Conservation (phyloP, 164 flowering plant species). For the Piper betle region DNA sequence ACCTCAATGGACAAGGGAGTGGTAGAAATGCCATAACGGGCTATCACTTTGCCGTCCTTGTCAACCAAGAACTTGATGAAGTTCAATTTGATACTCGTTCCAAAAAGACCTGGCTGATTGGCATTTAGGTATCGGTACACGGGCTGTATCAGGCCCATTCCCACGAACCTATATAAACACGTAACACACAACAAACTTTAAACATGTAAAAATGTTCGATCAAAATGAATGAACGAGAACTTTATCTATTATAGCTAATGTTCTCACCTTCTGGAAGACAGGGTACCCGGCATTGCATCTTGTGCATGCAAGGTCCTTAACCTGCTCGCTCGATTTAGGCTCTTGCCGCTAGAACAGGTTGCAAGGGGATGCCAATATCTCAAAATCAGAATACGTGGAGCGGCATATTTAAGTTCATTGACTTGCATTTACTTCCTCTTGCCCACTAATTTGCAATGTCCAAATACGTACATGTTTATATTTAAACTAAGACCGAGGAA, state of each 20-base stretch:
- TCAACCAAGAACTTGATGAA: slow-evolving; percentile 79
- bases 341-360: slow-evolving; percentile 80
- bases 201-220: no score
- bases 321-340: no score
- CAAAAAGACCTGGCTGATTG: slow-evolving; percentile 38
- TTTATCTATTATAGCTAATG: no score
- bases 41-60: slow-evolving; percentile 50
- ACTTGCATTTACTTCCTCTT: no score
- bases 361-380: slow-evolving; percentile 93
- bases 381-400: slow-evolving; percentile 40
- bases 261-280: slow-evolving; percentile 55
- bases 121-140: slow-evolving; percentile 65
- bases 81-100: slow-evolving; percentile 76
- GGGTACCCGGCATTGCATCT: slow-evolving; percentile 84
- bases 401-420: no score
- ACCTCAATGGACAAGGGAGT: slow-evolving; percentile 34
- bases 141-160: slow-evolving; percentile 69
- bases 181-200: no score
- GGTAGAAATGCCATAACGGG: slow-evolving; percentile 48
- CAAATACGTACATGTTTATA: neutral
- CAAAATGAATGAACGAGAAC: no score
- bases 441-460: neutral
- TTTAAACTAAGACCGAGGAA: neutral
- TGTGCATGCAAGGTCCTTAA: no score
- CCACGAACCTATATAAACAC: slow-evolving; percentile 36